Evolutionary conservation across 768 basidiomycete genomes (phyloP).

Genomic region (Mycena amicta): DNA sequence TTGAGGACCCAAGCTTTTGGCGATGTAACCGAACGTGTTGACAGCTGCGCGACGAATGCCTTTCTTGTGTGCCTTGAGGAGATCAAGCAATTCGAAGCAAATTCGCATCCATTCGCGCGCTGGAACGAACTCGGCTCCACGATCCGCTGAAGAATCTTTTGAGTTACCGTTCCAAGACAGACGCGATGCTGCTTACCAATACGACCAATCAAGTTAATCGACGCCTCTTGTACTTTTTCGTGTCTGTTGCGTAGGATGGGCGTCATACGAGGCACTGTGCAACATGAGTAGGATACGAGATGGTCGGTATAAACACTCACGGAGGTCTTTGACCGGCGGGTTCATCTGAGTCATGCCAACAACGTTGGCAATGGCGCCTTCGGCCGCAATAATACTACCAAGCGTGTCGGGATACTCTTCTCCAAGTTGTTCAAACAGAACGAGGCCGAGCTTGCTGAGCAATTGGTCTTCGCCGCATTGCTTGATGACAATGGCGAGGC

Average conservation of each 20-base stretch:
- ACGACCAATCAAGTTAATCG: slow-evolving; percentile 99
- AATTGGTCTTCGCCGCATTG: slow-evolving; percentile 97
- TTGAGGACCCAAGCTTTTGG: slow-evolving; percentile 98
- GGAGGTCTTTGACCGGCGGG: slow-evolving; percentile 96
- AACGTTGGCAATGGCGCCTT: slow-evolving; percentile 98
- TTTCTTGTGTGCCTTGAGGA: slow-evolving; percentile 99
- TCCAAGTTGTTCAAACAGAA: slow-evolving; percentile 97
- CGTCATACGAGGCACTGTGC: slow-evolving; percentile 95
- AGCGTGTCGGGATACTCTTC: slow-evolving; percentile 99
- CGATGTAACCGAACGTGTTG: slow-evolving; percentile 99
- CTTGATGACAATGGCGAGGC: slow-evolving; percentile 96
- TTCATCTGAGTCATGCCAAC: slow-evolving; percentile 99
- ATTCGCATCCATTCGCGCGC: slow-evolving; percentile 99
- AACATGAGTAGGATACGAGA: slow-evolving; percentile 1
- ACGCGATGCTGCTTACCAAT: slow-evolving; percentile 53
- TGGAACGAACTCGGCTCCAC: slow-evolving; percentile 97
- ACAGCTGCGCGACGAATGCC: slow-evolving; percentile 98
- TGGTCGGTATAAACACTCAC: slow-evolving; percentile 56
- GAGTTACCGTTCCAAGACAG: slow-evolving; percentile 10
- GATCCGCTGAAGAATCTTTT: slow-evolving; percentile 66
- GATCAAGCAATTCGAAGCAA: slow-evolving; percentile 95
- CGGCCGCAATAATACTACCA: slow-evolving; percentile 98
- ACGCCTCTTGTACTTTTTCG: slow-evolving; percentile 99
- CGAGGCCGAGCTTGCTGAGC: slow-evolving; percentile 92
- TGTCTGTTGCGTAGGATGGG: slow-evolving; percentile 99